Percentiles rank a stretch among this genome's conserved stretches.
phyloP scores from a whole-genome alignment of 208 protist species.

The Acanthamoeba lugdunensis region DNA sequence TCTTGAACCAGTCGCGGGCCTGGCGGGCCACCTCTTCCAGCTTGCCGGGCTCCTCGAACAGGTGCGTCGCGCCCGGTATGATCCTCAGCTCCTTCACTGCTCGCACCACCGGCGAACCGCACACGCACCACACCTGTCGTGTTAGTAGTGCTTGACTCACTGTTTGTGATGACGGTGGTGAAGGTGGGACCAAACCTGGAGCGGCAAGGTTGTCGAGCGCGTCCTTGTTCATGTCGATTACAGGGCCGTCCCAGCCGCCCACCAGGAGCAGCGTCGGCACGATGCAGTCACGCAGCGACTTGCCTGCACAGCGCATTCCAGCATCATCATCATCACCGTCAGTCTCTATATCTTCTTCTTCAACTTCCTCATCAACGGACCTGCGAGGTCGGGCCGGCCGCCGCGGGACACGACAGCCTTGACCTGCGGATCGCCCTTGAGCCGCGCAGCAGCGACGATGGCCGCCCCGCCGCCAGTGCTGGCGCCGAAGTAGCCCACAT shows the following conservation, averaged over 20 bases:
- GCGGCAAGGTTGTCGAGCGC: background rate
- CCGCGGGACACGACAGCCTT: constrained; percentile 66
- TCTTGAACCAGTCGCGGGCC: constrained; percentile 59
- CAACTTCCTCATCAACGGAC: background rate
- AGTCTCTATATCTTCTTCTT: background rate
- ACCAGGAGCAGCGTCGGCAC: constrained; percentile 60
- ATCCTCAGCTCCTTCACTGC: constrained; percentile 58
- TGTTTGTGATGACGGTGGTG: background rate
- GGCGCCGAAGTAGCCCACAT: constrained; percentile 70
- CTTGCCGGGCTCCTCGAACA: constrained; percentile 68
- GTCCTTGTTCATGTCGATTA: constrained; percentile 71
- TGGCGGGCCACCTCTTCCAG: constrained; percentile 31
- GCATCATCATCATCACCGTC: background rate
- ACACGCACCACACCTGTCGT: too few species aligned
- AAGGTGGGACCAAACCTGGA: background rate
- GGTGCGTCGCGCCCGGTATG: constrained; percentile 49
- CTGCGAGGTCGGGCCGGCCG: constrained; percentile 66
- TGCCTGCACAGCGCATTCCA: background rate
- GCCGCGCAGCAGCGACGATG: constrained; percentile 44
- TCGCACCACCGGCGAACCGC: too few species aligned
- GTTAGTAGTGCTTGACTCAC: background rate
- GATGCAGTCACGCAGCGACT: background rate
- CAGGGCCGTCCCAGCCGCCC: constrained; percentile 40
- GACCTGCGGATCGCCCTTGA: constrained; percentile 49
- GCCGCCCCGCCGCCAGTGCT: constrained; percentile 68